Evolutionary conservation across 75 land plant genomes (phyloP), one percentile per base, ranked within the genome.

Genomic region (Pseudotsuga menziesii): DNA sequence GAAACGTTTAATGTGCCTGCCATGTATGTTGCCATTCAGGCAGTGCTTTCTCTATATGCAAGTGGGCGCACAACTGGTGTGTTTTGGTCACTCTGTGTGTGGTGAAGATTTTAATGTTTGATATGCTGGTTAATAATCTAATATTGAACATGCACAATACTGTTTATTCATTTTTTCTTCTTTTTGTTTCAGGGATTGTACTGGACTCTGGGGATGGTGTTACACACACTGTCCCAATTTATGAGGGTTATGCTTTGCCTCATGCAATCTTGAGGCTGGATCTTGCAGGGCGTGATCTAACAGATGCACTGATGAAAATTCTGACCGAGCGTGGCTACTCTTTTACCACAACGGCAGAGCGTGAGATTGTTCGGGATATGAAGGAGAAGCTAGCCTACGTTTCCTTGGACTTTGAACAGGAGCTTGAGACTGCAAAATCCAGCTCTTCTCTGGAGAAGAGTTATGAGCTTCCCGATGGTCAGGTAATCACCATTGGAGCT

Each of bases 51-150:
- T 35, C 70, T 88, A 4, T 88, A 88, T 80, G 87, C 89, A 29
- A 88, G 84, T 82, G 89, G 89, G 35, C 80, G 88, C 83, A 88
- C 89, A 58, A 87, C 89, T 58, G 89, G 89, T 87, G 23, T 44
- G 90, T 25, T 39, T 44, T 77, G 64, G 82, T 63, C 77, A 17
- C 70, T 56, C 3, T 41, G 63, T 52, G 58, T 5, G 6, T 8
- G 48, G 48, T 44, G 48, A 44, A 44, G 0, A 44, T 44, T 44
- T 44, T 44, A 44, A 44, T 6, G 48, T 44, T 44, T 44, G 7
- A 6, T 5, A 44, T 44, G 48, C 48, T 0, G 48, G 6, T 44
- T 6, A 5, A 5, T 44, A 44, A 6, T 44, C 8, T 44, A 44
- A 5, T 6, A 44, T 44, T 44, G 5, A 29, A 29, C 32, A 8